These are phyloP conservation scores for Leccinum boreale DNA, from an alignment of 768 basidiomycete genomes.

Conservation along the genomic window DNA sequence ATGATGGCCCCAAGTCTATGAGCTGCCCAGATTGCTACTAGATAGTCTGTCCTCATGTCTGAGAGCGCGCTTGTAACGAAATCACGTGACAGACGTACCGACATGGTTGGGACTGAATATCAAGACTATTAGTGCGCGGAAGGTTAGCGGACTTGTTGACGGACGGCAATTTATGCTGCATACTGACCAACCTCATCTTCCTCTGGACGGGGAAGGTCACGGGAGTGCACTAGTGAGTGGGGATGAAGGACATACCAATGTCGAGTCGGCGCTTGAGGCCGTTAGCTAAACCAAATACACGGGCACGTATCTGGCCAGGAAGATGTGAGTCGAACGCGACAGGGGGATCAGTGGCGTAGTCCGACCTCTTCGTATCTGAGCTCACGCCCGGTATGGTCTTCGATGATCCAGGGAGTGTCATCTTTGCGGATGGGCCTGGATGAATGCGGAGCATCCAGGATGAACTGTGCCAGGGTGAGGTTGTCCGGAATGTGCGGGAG, in stretches of 20 bases:
- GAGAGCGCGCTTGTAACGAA: background rate
- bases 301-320: slow-evolving; percentile 30
- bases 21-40: slow-evolving; percentile 52
- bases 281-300: slow-evolving; percentile 38
- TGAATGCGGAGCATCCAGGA: slow-evolving; percentile 35
- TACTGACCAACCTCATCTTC: slow-evolving; percentile 39
- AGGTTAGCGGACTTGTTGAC: slow-evolving; percentile 3
- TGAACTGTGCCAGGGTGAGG: slow-evolving; percentile 37
- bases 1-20: slow-evolving; percentile 56
- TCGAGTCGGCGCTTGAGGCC: slow-evolving; percentile 33
- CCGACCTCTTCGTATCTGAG: slow-evolving; percentile 37
- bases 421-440: slow-evolving; percentile 24
- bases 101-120: slow-evolving; percentile 67
- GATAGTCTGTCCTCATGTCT: slow-evolving; percentile 41
- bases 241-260: slow-evolving; percentile 27
- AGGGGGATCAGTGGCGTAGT: background rate
- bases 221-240: background rate
- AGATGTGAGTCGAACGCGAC: background rate
- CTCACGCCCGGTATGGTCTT: slow-evolving; percentile 37
- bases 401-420: slow-evolving; percentile 39
- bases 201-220: slow-evolving; percentile 21
- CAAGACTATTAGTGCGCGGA: slow-evolving; percentile 41
- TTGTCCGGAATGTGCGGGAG: slow-evolving; percentile 38
- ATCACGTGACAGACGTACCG: slow-evolving; percentile 35
- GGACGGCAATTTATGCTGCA: background rate